These are phyloP conservation scores for Alternaria burnsii DNA, from an alignment of 2,329 filamentous ascomycete species.

Conservation along the genomic window DNA sequence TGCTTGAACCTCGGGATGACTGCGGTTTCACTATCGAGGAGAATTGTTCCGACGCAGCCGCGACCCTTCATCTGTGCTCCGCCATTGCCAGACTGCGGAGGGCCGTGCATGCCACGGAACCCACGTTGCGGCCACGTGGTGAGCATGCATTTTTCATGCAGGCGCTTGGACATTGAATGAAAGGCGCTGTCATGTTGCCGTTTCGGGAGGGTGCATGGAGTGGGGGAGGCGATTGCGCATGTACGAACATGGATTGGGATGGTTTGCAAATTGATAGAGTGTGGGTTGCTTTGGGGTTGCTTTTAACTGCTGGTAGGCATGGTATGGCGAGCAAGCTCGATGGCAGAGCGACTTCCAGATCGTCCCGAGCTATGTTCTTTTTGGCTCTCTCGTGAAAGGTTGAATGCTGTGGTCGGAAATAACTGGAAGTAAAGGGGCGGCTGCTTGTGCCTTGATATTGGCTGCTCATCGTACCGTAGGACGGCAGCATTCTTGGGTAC, in stretches of 20 bases:
- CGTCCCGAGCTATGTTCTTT: neutral
- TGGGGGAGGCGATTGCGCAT: conserved; percentile 1
- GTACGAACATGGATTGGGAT: neutral
- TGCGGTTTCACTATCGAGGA: conserved; percentile 9
- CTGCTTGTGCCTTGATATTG: neutral
- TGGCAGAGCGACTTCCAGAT: neutral
- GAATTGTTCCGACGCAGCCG: conserved; percentile 3
- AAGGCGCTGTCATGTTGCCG: conserved; percentile 7
- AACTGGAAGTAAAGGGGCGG: neutral
- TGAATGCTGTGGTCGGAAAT: neutral
- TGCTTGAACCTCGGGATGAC: neutral
- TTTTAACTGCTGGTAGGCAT: neutral
- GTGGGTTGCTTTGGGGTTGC: neutral
- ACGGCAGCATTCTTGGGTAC: neutral
- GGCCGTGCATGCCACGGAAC: conserved; percentile 8
- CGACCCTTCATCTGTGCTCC: neutral
- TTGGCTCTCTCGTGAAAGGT: neutral
- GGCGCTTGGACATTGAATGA: conserved; percentile 11
- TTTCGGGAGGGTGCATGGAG: neutral
- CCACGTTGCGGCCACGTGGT: conserved; percentile 18
- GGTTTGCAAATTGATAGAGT: neutral
- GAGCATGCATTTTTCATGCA: conserved; percentile 15
- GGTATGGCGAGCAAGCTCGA: neutral
- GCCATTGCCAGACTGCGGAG: neutral
- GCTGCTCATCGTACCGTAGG: neutral